Evolutionary conservation across 108 stramenopile genomes (phyloP).

Genomic region (Skeletonema menzelii): DNA sequence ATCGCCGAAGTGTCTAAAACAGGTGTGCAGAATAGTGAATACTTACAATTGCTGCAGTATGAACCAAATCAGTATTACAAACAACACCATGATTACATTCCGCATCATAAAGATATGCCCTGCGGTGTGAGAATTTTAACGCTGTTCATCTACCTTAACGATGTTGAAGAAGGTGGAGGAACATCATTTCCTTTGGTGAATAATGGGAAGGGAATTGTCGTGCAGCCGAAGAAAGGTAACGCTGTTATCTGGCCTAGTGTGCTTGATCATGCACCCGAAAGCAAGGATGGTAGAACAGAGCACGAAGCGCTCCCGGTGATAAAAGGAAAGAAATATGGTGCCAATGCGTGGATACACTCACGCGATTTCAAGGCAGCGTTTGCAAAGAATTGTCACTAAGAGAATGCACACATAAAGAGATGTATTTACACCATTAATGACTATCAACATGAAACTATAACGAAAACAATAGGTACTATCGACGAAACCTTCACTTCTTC

Average conservation of each 20-base stretch:
- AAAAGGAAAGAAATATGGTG: conserved; percentile 84
- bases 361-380: conserved; percentile 48
- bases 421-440: not conserved
- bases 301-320: conserved; percentile 84
- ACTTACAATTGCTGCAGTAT: conserved; percentile 71
- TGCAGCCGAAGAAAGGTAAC: conserved; percentile 70
- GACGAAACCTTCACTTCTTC: too few species aligned
- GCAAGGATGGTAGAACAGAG: conserved; percentile 62
- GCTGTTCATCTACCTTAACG: conserved; percentile 86
- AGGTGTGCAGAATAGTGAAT: conserved; percentile 41
- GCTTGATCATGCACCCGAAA: conserved; percentile 59
- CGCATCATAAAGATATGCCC: conserved; percentile 42
- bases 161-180: conserved; percentile 88
- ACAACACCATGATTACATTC: conserved; percentile 53
- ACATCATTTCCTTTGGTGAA: conserved; percentile 74
- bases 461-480: too few species aligned
- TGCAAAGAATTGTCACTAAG: conserved; percentile 4
- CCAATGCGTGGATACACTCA: conserved; percentile 91
- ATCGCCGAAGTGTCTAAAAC: conserved; percentile 9
- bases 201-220: conserved; percentile 42
- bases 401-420: not conserved
- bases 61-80: conserved; percentile 54
- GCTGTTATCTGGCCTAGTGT: conserved; percentile 85
- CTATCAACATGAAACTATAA: not conserved
- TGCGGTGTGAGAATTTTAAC: conserved; percentile 83